Evolutionary conservation across 371 early-diverging fungal genomes (phyloP), one percentile per base, ranked within the genome.

Genomic region (Rhizopus delemar): DNA sequence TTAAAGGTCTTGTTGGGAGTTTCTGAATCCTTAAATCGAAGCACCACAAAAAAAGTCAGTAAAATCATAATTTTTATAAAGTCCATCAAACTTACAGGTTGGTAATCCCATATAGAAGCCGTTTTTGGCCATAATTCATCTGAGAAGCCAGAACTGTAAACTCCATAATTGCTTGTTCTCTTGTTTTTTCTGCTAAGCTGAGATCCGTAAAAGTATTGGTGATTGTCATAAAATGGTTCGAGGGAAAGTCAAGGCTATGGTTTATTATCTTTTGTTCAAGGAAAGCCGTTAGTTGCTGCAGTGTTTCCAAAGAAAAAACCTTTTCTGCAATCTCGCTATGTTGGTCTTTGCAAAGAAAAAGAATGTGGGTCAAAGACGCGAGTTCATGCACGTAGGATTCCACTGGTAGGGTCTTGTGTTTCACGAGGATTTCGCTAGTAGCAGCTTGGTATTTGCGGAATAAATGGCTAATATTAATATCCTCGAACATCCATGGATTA

Each of bases 241-340:
- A n/a, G 49, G 41, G 41, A 41, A 58, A 58, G 32, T 41, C 35
- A 33, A 50, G 58, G 22, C 15, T 34, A 43, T 43, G 41, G 51
- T 51, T 51, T 32, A 58, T 51, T 13, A 15, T 31, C 29, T 69
- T 50, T 16, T 41, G 8, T 33, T 38, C 49, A 58, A 65, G 36
- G 12, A 46, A 60, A 11, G 41, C 57, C 39, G 62, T 39, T 58
- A 63, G 60, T 33, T 63, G 48, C 39, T 64, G 48, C 62, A 69
- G 46, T 41, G 57, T 56, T 34, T 59, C 51, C n/a, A 39, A 35
- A 38, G 60, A 53, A 60, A 70, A 70, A 16, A 65, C 51, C 29
- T 46, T 60, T 57, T 28, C 57, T 11, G 65, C 60, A 43, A 70
- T 56, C 8, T 62, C 8, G 52, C 65, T 62, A 34, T 65, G 65